phyloP scores from a whole-genome alignment of 1,284 basidiomycete species.

The Takashimella koratensis region DNA sequence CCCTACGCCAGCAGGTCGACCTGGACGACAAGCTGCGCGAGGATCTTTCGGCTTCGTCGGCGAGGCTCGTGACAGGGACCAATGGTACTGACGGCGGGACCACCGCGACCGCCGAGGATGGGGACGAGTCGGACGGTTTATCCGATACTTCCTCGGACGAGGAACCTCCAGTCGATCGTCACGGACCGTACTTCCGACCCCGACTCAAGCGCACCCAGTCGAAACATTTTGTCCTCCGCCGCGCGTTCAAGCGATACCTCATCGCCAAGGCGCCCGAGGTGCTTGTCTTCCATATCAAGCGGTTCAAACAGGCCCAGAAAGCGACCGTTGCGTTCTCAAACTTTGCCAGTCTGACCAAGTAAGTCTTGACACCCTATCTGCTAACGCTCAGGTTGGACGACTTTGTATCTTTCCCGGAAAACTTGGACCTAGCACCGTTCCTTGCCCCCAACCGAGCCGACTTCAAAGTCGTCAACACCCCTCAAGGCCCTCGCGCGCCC shows the following conservation, averaged over 20 bases:
- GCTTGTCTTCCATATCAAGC: conserved; percentile 86
- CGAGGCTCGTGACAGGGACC: not conserved
- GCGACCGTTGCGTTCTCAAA: conserved; percentile 30
- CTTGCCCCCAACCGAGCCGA: conserved; percentile 63
- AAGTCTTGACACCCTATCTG: conserved; percentile 8
- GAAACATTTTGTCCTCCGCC: conserved; percentile 60
- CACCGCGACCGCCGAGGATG: conserved; percentile 3
- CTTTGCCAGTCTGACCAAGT: conserved; percentile 47
- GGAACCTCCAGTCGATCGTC: conserved; percentile 6
- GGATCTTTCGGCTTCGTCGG: not conserved
- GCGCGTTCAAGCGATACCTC: conserved; percentile 90
- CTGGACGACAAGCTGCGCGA: not conserved
- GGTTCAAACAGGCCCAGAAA: conserved; percentile 70
- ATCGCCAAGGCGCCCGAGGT: conserved; percentile 81
- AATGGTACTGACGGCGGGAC: not conserved
- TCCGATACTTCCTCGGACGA: conserved; percentile 40
- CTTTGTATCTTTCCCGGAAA: conserved; percentile 80
- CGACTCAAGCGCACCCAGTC: conserved; percentile 22
- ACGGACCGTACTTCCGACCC: not conserved
- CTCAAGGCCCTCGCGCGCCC: conserved; percentile 33
- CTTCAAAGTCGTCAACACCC: conserved; percentile 40
- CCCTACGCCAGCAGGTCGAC: conserved; percentile 28
- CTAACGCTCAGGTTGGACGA: conserved; percentile 69
- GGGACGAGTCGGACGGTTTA: conserved; percentile 29
- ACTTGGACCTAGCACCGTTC: conserved; percentile 78